Evolutionary conservation across 140 eudicot genomes (phyloP).

Genomic region (Bidens hawaiensis): DNA sequence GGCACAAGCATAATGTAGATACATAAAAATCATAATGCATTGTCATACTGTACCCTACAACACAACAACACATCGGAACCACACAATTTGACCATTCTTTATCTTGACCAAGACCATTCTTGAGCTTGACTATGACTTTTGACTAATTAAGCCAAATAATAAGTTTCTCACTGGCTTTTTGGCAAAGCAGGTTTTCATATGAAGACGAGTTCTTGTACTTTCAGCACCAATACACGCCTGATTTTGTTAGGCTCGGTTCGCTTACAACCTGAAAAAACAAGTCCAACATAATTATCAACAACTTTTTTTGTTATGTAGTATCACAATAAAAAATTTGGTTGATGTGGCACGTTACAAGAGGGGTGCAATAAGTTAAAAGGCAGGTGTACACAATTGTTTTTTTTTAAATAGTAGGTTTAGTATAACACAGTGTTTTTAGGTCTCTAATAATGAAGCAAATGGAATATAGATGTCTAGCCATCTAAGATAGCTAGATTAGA

Average conservation of each 20-base stretch:
- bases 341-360: too few relatives aligned
- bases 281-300: not conserved
- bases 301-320: not conserved
- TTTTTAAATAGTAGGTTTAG: too few relatives aligned
- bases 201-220: conserved; percentile 83
- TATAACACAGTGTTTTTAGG: too few relatives aligned
- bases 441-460: too few relatives aligned
- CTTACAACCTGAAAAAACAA: conserved; percentile 52
- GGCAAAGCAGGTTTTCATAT: conserved; percentile 74
- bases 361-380: too few relatives aligned
- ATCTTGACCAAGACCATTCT: not conserved
- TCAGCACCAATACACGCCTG: conserved; percentile 99
- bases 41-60: conserved; percentile 12
- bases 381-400: too few relatives aligned
- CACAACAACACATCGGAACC: conserved; percentile 19
- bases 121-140: conserved; percentile 9
- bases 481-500: too few relatives aligned
- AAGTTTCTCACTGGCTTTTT: conserved; percentile 99
- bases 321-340: not conserved
- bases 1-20: not conserved
- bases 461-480: too few relatives aligned
- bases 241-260: conserved; percentile 72
- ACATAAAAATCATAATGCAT: not conserved
- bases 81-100: not conserved
- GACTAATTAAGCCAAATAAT: conserved; percentile 59